Conservation (phyloP, 805 yeast species). For the Metschnikowia baotianmanensis region DNA sequence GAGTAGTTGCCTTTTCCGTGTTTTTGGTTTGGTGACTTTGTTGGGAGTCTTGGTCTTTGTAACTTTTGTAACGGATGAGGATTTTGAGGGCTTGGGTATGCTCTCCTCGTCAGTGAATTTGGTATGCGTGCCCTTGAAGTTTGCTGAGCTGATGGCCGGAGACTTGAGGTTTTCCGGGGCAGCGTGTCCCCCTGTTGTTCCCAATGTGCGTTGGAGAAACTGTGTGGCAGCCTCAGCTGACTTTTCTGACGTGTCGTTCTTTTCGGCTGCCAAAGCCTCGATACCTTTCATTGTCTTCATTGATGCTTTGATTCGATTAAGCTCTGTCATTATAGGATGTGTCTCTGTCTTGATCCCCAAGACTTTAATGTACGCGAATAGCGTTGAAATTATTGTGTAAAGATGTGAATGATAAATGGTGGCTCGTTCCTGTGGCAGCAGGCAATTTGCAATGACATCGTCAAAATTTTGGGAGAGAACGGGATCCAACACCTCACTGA, state of each 20-base stretch:
- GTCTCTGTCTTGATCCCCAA: conserved; percentile 54
- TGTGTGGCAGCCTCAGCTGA: conserved; percentile 40
- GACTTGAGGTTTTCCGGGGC: conserved; percentile 25
- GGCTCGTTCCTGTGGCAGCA: conserved; percentile 24
- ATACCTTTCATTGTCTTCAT: conserved; percentile 55
- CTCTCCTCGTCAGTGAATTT: conserved; percentile 35
- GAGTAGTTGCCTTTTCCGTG: background rate
- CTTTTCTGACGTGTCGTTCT: conserved; percentile 22
- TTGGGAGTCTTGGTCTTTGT: background rate
- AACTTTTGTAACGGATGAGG: too few species aligned
- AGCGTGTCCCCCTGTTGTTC: conserved; percentile 33
- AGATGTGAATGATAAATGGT: conserved; percentile 40
- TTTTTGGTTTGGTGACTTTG: conserved; percentile 8
- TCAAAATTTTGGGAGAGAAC: conserved; percentile 39
- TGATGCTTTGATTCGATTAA: conserved; percentile 63
- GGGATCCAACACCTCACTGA: conserved; percentile 35
- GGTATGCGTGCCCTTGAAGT: conserved; percentile 55
- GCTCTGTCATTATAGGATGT: conserved; percentile 67
- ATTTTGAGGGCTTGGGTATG: background rate
- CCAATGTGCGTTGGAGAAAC: conserved; percentile 47
- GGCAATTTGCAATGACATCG: conserved; percentile 30
- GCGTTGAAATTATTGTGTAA: conserved; percentile 54
- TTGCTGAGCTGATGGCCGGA: conserved; percentile 53
- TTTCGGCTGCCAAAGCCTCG: conserved; percentile 21
- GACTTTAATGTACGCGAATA: conserved; percentile 58